Percentiles rank a stretch among this genome's conserved stretches.
These are phyloP conservation scores for Microdochium bolleyi DNA, from an alignment of 2,329 filamentous ascomycete genomes.

Conservation along the genomic window DNA sequence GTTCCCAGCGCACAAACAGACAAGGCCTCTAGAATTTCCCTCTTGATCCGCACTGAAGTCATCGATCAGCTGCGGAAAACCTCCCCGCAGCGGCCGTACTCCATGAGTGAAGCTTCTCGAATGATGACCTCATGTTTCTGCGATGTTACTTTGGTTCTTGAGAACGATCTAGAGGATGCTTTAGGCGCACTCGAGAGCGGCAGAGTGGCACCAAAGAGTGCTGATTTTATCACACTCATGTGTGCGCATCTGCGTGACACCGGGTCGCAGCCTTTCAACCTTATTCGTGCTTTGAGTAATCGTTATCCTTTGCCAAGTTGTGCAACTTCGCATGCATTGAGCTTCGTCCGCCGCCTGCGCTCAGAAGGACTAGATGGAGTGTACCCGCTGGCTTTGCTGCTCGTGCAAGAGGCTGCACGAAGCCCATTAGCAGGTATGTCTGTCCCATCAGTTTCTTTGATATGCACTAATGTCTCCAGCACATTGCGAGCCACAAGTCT, in stretches of 20 bases:
- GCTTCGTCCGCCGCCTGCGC: not conserved
- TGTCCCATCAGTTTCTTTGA: not conserved
- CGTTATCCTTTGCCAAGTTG: not conserved
- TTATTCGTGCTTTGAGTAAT: not conserved
- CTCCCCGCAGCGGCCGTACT: not conserved
- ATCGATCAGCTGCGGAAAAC: not conserved
- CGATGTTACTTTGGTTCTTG: not conserved
- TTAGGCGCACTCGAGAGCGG: not conserved
- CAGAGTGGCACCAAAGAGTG: not conserved
- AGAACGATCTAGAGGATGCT: not conserved
- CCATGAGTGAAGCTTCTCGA: not conserved
- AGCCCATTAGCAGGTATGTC: not conserved
- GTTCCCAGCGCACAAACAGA: not conserved
- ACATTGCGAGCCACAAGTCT: not conserved
- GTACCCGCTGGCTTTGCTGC: not conserved
- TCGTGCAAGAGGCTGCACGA: not conserved
- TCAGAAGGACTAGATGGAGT: not conserved
- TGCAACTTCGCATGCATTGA: not conserved
- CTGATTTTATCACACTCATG: not conserved
- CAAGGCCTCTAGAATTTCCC: not conserved
- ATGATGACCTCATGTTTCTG: not conserved
- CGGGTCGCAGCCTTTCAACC: not conserved
- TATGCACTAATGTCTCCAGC: not conserved
- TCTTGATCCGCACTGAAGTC: not conserved
- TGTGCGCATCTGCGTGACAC: not conserved